Evolutionary conservation across 805 yeast species (phyloP).

Genomic region (Myxozyma mucilagina): DNA sequence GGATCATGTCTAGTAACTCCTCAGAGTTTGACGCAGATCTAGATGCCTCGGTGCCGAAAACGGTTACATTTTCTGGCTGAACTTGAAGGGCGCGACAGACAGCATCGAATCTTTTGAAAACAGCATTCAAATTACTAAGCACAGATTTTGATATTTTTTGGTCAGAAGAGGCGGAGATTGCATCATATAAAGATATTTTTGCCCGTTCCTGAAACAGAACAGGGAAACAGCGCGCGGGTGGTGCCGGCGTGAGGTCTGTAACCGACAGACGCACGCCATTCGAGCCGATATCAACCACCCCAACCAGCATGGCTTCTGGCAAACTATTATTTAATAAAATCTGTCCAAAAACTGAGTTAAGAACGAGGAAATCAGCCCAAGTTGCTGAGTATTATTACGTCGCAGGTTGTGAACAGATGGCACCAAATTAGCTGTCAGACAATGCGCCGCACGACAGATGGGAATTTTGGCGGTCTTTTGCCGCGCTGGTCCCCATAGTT

Average conservation of each 20-base stretch:
- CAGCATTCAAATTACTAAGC: constrained; percentile 58
- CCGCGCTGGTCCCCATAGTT: too few species aligned
- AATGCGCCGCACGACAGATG: too few species aligned
- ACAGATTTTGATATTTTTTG: constrained; percentile 44
- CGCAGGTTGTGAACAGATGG: too few species aligned
- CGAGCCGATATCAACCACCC: constrained; percentile 76
- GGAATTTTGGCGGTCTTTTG: too few species aligned
- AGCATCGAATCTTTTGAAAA: constrained; percentile 65
- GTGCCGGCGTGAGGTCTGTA: constrained; percentile 60
- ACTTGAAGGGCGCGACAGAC: constrained; percentile 78
- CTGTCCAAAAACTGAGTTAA: too few species aligned
- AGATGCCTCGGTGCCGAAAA: constrained; percentile 75
- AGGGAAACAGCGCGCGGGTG: constrained; percentile 74
- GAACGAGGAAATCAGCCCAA: too few species aligned
- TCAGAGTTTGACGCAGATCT: constrained; percentile 66
- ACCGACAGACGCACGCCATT: constrained; percentile 73
- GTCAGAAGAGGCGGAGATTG: constrained; percentile 30
- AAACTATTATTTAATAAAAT: too few species aligned
- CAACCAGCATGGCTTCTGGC: constrained; percentile 35
- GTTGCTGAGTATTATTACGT: too few species aligned
- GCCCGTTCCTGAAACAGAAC: constrained; percentile 74
- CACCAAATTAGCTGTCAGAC: too few species aligned
- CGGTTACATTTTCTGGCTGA: constrained; percentile 53
- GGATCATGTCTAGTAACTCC: constrained; percentile 57
- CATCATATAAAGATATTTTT: constrained; percentile 68